These are phyloP conservation scores for Tuber microsphaerosporum DNA, from an alignment of 495 filamentous ascomycete species.

Conservation along the genomic window DNA sequence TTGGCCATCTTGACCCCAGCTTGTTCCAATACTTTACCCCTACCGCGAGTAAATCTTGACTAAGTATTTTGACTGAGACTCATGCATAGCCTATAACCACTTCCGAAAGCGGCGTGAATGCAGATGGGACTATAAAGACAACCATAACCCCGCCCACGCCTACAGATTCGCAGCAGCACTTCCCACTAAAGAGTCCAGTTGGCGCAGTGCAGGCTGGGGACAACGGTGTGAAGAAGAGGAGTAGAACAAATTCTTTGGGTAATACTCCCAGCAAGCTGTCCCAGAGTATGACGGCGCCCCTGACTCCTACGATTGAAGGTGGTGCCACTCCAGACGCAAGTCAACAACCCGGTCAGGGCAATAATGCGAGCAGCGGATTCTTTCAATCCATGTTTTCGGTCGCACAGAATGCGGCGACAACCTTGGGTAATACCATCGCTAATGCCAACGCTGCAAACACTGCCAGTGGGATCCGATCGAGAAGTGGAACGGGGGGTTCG, in stretches of 20 bases:
- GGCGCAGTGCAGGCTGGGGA: constrained; percentile 49
- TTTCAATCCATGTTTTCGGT: constrained; percentile 89
- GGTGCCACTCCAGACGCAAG: constrained; percentile 49
- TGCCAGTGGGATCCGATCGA: constrained; percentile 43
- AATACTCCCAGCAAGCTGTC: constrained; percentile 84
- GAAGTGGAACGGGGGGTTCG: constrained; percentile 31
- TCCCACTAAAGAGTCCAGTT: constrained; percentile 36
- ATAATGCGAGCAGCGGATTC: constrained; percentile 55
- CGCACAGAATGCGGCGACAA: constrained; percentile 88
- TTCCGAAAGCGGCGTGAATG: constrained; percentile 10
- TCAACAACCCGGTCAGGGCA: constrained; percentile 42
- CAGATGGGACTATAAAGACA: constrained; percentile 24
- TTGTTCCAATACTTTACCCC: too few relatives aligned
- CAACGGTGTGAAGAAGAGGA: constrained; percentile 57
- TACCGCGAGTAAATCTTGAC: too few relatives aligned
- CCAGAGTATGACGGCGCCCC: constrained; percentile 61
- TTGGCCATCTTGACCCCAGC: too few relatives aligned
- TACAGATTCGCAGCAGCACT: constrained; percentile 44
- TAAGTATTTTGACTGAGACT: constrained; percentile 1
- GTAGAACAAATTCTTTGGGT: constrained; percentile 56
- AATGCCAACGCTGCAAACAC: constrained; percentile 50
- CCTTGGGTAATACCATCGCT: constrained; percentile 68
- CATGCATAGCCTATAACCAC: background rate
- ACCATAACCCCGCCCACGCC: constrained; percentile 41
- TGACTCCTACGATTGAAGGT: constrained; percentile 63